Evolutionary conservation across 768 basidiomycete genomes (phyloP).

Genomic region (Hydnomerulius pinastri): DNA sequence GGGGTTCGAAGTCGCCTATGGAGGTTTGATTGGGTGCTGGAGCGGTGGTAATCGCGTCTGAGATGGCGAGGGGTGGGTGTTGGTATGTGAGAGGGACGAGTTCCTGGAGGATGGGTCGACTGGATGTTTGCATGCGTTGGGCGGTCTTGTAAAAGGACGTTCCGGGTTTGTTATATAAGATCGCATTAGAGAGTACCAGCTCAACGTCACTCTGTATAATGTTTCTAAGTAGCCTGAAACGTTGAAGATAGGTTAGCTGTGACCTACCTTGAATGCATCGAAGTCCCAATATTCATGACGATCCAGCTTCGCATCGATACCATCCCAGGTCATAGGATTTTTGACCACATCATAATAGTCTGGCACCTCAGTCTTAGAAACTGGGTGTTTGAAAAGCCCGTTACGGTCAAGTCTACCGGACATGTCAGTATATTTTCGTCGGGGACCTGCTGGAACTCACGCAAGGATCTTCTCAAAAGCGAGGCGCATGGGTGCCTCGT

Average conservation of each 20-base stretch:
- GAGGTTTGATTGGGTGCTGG: slow-evolving; percentile 2
- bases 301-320: slow-evolving; percentile 81
- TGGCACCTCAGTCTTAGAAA: slow-evolving; percentile 74
- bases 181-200: slow-evolving; percentile 84
- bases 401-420: slow-evolving; percentile 65
- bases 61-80: slow-evolving; percentile 11
- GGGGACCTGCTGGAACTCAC: slow-evolving; percentile 44
- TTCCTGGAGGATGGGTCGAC: slow-evolving; percentile 38
- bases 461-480: slow-evolving; percentile 70
- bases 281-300: slow-evolving; percentile 81
- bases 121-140: slow-evolving; percentile 51
- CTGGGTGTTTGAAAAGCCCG: slow-evolving; percentile 81
- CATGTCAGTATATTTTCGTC: slow-evolving; percentile 7
- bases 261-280: slow-evolving; percentile 65
- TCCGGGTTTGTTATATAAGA: slow-evolving; percentile 81
- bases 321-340: slow-evolving; percentile 86
- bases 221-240: background rate
- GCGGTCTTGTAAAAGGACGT: slow-evolving; percentile 73
- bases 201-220: slow-evolving; percentile 68
- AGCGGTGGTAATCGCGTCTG: background rate
- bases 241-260: background rate
- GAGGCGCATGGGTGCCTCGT: slow-evolving; percentile 57
- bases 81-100: slow-evolving; percentile 18
- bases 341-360: slow-evolving; percentile 90
- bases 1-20: slow-evolving; percentile 78